Conservation (phyloP, 2,329 filamentous ascomycete species). For the Stachybotrys chlorohalonatus region DNA sequence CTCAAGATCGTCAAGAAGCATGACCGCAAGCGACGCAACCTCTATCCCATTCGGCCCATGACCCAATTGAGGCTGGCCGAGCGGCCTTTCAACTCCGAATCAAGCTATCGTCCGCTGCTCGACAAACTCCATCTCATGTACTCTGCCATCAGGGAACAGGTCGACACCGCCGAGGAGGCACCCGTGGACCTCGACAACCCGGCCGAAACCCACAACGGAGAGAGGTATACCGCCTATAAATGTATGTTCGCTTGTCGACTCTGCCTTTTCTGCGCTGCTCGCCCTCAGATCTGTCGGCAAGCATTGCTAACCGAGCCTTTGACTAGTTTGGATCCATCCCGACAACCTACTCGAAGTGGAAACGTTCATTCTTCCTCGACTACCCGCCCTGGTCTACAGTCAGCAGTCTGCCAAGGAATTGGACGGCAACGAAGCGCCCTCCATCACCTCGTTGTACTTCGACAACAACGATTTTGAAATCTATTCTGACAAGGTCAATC, state of each 20-base stretch:
- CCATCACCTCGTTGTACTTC: slow-evolving; percentile 93
- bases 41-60: slow-evolving; percentile 84
- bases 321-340: slow-evolving; percentile 79
- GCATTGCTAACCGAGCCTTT: too few relatives aligned
- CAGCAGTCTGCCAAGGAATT: slow-evolving; percentile 75
- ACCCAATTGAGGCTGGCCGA: slow-evolving; percentile 84
- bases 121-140: slow-evolving; percentile 94
- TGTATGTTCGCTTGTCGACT: slow-evolving; percentile 40
- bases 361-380: slow-evolving; percentile 82
- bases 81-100: slow-evolving; percentile 87
- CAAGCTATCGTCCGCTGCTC: slow-evolving; percentile 78
- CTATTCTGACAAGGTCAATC: slow-evolving; percentile 77
- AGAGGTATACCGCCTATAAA: slow-evolving; percentile 78
- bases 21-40: slow-evolving; percentile 79
- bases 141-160: slow-evolving; percentile 79
- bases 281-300: neutral
- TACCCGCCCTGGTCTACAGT: slow-evolving; percentile 90
- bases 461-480: slow-evolving; percentile 80
- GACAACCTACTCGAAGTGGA: slow-evolving; percentile 97
- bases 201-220: slow-evolving; percentile 52
- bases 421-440: slow-evolving; percentile 74
- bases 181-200: slow-evolving; percentile 40
- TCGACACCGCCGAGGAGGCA: slow-evolving; percentile 47
- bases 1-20: slow-evolving; percentile 99
- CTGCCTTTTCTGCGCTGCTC: neutral